phyloP scores from a whole-genome alignment of 805 yeast species.

The Zygotorulaspora florentina region DNA sequence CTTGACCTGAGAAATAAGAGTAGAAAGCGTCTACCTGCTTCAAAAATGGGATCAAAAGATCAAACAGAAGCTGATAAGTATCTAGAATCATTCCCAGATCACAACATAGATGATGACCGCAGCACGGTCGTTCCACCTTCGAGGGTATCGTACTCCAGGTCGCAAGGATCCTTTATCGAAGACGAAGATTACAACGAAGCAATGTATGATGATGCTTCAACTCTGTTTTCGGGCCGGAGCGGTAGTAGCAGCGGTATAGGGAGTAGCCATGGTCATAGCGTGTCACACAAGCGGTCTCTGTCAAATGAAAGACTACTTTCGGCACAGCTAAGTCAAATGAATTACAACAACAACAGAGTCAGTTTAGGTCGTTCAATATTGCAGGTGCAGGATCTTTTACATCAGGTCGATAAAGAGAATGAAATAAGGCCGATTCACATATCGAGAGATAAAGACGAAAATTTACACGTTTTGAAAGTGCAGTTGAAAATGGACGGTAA shows the following conservation, averaged over 20 bases:
- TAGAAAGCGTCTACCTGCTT: no score
- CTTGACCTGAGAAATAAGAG: no score
- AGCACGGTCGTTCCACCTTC: constrained; percentile 12
- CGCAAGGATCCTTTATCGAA: constrained; percentile 16
- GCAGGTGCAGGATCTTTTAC: constrained; percentile 47
- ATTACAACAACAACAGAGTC: constrained; percentile 67
- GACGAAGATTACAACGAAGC: constrained; percentile 9
- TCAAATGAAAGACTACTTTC: constrained; percentile 25
- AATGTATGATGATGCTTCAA: constrained; percentile 11
- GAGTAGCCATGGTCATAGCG: not conserved
- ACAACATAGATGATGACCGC: constrained; percentile 5
- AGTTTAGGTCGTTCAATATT: constrained; percentile 60
- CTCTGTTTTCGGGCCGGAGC: constrained; percentile 7
- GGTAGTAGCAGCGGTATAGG: not conserved
- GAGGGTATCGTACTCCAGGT: constrained; percentile 12
- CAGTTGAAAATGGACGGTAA: constrained; percentile 28
- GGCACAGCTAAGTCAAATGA: constrained; percentile 59
- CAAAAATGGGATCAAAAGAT: not conserved
- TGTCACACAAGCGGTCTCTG: constrained; percentile 8
- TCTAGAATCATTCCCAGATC: not conserved
- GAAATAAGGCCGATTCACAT: constrained; percentile 56
- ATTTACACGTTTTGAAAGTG: constrained; percentile 23
- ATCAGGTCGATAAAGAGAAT: constrained; percentile 54
- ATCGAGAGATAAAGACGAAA: constrained; percentile 40
- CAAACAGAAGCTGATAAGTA: not conserved